Base-by-base conservation (phyloP, 345 rosid species). In the Citrus glauca region DNA sequence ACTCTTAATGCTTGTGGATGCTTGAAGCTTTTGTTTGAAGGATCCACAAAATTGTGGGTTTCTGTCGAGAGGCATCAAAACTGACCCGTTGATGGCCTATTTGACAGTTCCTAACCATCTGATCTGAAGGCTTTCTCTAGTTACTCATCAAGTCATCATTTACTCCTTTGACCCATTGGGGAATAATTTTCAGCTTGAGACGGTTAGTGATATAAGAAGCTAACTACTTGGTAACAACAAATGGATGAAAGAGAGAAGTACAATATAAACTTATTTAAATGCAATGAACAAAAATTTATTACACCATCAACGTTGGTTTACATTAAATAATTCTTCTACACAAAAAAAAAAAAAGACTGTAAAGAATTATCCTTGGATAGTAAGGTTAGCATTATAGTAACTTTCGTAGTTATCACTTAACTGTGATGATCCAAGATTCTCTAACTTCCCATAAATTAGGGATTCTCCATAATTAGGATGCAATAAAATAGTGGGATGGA, bases 401-500 rank as follows among this genome's bases (percentile, higher is more conserved):
- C 7, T 65, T 32, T 28, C 45, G 6, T 61, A 55, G 30, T 28
- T 62, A 3, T 38, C 40, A 33, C 56, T 50, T 0, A 53, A 60
- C 11, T 25, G 65, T n/a, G 65, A 60, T n/a, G 65, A 60, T 60
- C 65, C 65, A 60, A 53, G 22, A 53, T 4, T 53, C 37, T 63
- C 7, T 1, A 24, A 50, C 9, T 27, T 30, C 45, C 73, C 83
- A 67, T 50, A 37, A 72, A 37, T 60, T 20, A 60, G 61, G 60
- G 53, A 53, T 63, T 33, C 35, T 63, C 55, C 81, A 61, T 61
- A 55, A 66, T 4, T 8, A n/a, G 73, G 8, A 32, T 62, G 59
- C 68, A 32, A 66, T 37, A 7, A 5, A 9, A 9, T 78, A 63
- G 77, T 74, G 81, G 79, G 65, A 45, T 60, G 13, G 66, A 38